Evolutionary conservation across 768 basidiomycete genomes (phyloP).

Genomic region (Pisolithus marmoratus): DNA sequence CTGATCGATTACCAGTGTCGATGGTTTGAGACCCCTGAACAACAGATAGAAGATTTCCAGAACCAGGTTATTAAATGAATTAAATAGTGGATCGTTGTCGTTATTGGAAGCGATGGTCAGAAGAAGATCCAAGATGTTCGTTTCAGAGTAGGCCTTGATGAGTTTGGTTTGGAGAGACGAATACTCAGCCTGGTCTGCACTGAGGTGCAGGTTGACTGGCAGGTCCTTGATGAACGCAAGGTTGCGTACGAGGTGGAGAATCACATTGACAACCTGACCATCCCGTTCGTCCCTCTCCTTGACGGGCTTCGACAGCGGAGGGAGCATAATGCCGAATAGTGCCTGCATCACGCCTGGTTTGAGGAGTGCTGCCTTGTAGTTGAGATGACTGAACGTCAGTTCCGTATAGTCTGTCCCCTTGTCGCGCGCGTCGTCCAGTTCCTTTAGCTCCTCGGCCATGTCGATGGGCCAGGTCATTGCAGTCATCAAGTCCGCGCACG

Average conservation of each 20-base stretch:
- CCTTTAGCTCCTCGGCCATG: conserved; percentile 88
- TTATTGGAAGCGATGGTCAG: conserved; percentile 82
- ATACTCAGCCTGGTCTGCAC: conserved; percentile 74
- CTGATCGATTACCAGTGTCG: conserved; percentile 52
- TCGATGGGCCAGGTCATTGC: conserved; percentile 99
- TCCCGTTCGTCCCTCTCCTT: conserved; percentile 77
- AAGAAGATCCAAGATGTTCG: conserved; percentile 70
- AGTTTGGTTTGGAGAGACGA: conserved; percentile 75
- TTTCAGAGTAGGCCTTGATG: conserved; percentile 62
- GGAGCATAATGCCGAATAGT: conserved; percentile 68
- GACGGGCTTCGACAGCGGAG: conserved; percentile 64
- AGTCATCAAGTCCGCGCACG: conserved; percentile 83
- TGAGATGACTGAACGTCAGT: conserved; percentile 70
- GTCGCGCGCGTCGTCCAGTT: conserved; percentile 77
- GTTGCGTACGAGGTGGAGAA: conserved; percentile 88
- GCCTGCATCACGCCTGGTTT: conserved; percentile 64
- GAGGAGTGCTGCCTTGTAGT: conserved; percentile 79
- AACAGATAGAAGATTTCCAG: conserved; percentile 92
- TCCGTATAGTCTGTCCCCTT: conserved; percentile 86
- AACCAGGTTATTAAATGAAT: conserved; percentile 81
- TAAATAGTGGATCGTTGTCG: conserved; percentile 71
- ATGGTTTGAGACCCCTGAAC: conserved; percentile 73
- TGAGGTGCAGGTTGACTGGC: conserved; percentile 61
- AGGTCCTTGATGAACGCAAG: conserved; percentile 91
- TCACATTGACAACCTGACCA: conserved; percentile 78